Percentiles rank a stretch among this genome's conserved stretches.
Evolutionary conservation across 345 rosid species (phyloP).

Genomic region (Citrus trifoliata): DNA sequence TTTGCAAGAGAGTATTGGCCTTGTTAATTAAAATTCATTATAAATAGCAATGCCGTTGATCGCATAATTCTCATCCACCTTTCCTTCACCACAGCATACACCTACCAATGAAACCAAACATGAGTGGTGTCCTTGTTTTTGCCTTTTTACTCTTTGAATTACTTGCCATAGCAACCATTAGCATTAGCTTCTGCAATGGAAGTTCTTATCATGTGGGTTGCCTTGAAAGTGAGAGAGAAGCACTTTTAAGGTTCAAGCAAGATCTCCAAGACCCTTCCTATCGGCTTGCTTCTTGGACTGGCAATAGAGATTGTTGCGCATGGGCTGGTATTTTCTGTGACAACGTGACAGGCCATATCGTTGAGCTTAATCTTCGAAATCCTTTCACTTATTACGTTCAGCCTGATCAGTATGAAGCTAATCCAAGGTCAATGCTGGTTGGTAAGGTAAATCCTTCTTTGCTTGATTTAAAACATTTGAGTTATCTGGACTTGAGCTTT

Average conservation of each 20-base stretch:
- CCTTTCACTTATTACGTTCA: not conserved
- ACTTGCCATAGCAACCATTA: not conserved
- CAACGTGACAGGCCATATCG: not conserved
- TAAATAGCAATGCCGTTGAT: not conserved
- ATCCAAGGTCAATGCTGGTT: not conserved
- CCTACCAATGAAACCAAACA: too few species aligned
- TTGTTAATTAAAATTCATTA: not conserved
- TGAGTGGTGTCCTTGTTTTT: too few species aligned
- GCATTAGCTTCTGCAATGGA: not conserved
- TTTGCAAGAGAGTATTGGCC: not conserved
- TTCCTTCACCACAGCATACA: too few species aligned
- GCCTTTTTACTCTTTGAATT: not conserved
- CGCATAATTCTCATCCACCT: too few species aligned
- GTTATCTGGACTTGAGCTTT: conserved; percentile 20
- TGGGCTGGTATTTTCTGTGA: too few species aligned
- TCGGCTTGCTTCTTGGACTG: too few species aligned
- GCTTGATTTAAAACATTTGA: not conserved
- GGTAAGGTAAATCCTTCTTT: too few species aligned
- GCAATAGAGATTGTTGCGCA: accelerated
- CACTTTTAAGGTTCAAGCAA: too few species aligned
- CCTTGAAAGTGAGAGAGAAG: too few species aligned
- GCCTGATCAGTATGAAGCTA: not conserved
- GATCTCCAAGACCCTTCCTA: too few species aligned
- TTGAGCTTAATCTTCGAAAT: not conserved
- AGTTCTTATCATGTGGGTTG: not conserved